Evolutionary conservation across 352 stramenopile species (phyloP), one percentile per base, ranked within the genome.

Genomic region (Phytophthora uliginosa): DNA sequence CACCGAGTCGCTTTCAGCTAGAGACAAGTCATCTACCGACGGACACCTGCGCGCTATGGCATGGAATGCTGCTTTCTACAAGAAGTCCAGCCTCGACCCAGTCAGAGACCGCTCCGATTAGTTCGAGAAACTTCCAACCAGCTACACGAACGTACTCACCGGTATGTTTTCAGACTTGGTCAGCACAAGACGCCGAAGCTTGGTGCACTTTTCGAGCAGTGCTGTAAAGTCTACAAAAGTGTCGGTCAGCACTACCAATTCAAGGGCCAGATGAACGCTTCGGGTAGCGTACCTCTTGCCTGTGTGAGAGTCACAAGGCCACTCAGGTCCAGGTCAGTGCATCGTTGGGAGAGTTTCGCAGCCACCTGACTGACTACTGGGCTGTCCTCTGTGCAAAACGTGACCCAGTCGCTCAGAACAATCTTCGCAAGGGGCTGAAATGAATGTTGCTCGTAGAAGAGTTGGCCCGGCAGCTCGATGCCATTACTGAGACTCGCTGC

Each of bases 371-470:
- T n/a, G 4, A 79, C 22, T 6, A 83, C 59, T 0, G 54, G 26
- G 18, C 62, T 81, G 15, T 59, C 58, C 20, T 76, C 60, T 2
- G 22, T 59, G 26, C 76, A 90, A 20, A 92, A 81, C 31, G 66
- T 52, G 2, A 70, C 77, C 85, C 85, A 94, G 53, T 85, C 81
- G 20, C 78, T 86, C 26, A 94, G 53, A 66, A 86, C 79, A 7
- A 94, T 59, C 20, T 59, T 68, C 8, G 33, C 54, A 1, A 89
- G 68, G 0, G 78, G 78, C 17, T 71, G 54, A 48, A 78, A 83
- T 5, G 85, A 92, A 31, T 94, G 90, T 7, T 71, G 36, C 34
- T 83, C 74, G 40, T 79, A 94, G 58, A 94, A 94, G 17, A 92
- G 48, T 13, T 69, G 50, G 42, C 90, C 77, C 0, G 85, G 86